Conservation (phyloP, 495 filamentous ascomycete species). For the Tuber microsphaerosporum region DNA sequence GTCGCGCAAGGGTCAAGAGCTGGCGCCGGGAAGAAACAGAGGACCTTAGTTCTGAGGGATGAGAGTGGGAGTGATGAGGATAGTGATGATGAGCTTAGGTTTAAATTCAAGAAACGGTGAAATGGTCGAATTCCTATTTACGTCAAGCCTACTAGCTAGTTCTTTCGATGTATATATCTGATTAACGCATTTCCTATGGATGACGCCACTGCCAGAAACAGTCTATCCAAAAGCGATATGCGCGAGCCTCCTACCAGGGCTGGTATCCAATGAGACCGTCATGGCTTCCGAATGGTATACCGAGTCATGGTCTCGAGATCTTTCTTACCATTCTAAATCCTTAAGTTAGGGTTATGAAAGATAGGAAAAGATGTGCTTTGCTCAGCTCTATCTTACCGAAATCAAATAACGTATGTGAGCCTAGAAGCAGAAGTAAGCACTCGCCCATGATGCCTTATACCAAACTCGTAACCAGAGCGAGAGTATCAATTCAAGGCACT, state of each 20-base stretch:
- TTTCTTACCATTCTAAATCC: slow-evolving; percentile 19
- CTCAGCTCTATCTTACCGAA: slow-evolving; percentile 19
- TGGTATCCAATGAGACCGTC: not conserved
- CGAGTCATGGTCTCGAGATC: slow-evolving; percentile 23
- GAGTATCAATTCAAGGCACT: not conserved
- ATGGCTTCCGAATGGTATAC: slow-evolving; percentile 14
- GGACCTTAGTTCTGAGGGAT: slow-evolving; percentile 21
- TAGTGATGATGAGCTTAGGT: slow-evolving; percentile 32
- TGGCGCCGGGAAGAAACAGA: slow-evolving; percentile 31
- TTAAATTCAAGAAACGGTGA: slow-evolving; percentile 33
- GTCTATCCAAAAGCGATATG: not conserved
- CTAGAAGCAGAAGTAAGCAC: slow-evolving; percentile 15
- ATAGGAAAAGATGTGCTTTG: not conserved
- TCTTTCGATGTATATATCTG: not conserved
- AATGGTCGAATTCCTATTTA: not conserved
- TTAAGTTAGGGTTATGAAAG: not conserved
- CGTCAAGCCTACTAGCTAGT: not conserved
- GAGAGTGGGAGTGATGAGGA: slow-evolving; percentile 30
- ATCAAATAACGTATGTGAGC: slow-evolving; percentile 32
- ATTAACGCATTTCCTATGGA: not conserved
- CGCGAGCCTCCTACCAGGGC: not conserved
- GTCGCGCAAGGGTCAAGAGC: slow-evolving; percentile 7
- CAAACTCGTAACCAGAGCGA: not conserved
- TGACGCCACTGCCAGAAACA: not conserved
- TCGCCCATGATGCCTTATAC: not conserved